Evolutionary conservation across 805 yeast species (phyloP).

Genomic region (Maudiozyma turicensis): DNA sequence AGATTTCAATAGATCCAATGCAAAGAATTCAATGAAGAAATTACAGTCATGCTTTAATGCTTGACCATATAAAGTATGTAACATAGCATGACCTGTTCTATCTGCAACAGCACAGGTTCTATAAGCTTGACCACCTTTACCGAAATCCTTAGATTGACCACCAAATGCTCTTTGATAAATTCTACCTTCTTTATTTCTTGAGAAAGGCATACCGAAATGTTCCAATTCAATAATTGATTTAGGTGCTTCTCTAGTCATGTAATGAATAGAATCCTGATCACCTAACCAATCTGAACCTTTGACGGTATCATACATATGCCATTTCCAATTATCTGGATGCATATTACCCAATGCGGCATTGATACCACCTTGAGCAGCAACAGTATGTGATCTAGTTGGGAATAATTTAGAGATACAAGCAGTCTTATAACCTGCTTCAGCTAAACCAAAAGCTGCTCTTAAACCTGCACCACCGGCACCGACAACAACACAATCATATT

Average conservation of each 20-base stretch:
- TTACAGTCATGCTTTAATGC: constrained; percentile 94
- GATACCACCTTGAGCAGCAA: constrained; percentile 99
- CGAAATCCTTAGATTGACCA: constrained; percentile 91
- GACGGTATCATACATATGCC: constrained; percentile 99
- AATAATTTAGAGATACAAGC: constrained; percentile 95
- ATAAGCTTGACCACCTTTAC: constrained; percentile 98
- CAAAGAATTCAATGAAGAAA: constrained; percentile 95
- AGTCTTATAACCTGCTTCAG: constrained; percentile 93
- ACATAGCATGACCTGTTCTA: constrained; percentile 95
- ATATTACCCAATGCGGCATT: constrained; percentile 97
- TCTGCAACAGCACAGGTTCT: constrained; percentile 99
- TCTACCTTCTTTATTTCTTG: constrained; percentile 92
- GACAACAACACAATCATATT: constrained; percentile 93
- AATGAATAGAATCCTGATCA: constrained; percentile 98
- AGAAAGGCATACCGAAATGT: constrained; percentile 97
- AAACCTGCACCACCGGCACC: constrained; percentile 99
- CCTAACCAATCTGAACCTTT: constrained; percentile 99
- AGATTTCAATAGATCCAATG: constrained; percentile 77
- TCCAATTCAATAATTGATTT: constrained; percentile 91
- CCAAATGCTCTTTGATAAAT: constrained; percentile 99
- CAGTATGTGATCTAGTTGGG: constrained; percentile 98
- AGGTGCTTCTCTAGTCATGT: constrained; percentile 98
- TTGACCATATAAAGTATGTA: constrained; percentile 94
- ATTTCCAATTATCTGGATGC: constrained; percentile 98
- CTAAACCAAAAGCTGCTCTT: constrained; percentile 96